Base-by-base conservation (phyloP, 371 early-diverging fungal species). In the Coemansia sp. region DNA sequence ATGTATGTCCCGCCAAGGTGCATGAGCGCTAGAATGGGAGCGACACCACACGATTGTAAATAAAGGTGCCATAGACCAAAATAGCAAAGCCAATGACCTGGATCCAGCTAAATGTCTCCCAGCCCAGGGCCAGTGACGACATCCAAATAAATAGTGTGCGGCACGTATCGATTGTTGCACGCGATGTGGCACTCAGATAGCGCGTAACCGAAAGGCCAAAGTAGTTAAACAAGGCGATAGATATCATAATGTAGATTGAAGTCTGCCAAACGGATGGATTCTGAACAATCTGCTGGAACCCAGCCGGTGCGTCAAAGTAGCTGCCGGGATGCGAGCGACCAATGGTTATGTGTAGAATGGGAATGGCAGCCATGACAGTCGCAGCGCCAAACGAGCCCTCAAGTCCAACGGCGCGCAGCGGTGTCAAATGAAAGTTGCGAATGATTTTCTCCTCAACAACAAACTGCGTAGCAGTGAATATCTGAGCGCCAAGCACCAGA, bases 131-230 rank as follows among this genome's bases (percentile, higher is more conserved):
- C 54, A 96, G 73, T 18, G 90, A 90, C 48, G 91, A 86, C 84
- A 91, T 88, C 98, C 98, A 98, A 67, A 96, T 95, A 74, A 96
- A 95, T 44, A 96, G 80, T 5, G 96, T 98, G 64, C 97, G 85
- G 89, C 93, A 93, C 8, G 96, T 92, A 75, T 98, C 98, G 62
- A 98, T 96, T 5, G 96, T 98, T 11, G 91, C 90, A 44, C 98
- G 85, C 20, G 94, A 87, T 1, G 96, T 95, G 30, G 96, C 94
- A 30, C 89, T 89, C 51, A 96, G 84, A 25, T 82, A 84, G 52
- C 88, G 84, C 2, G 98, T 98, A 33, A 98, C 94, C 1, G 91
- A 88, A 26, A 98, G 84, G 4, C 97, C 98, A 79, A 94, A 95
- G 85, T 90, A 96, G 82, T 98, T 97, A 85, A 95, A 97, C 59